phyloP scores from a whole-genome alignment of 805 yeast genomes.

The Cyberlindnera bimundalis region DNA sequence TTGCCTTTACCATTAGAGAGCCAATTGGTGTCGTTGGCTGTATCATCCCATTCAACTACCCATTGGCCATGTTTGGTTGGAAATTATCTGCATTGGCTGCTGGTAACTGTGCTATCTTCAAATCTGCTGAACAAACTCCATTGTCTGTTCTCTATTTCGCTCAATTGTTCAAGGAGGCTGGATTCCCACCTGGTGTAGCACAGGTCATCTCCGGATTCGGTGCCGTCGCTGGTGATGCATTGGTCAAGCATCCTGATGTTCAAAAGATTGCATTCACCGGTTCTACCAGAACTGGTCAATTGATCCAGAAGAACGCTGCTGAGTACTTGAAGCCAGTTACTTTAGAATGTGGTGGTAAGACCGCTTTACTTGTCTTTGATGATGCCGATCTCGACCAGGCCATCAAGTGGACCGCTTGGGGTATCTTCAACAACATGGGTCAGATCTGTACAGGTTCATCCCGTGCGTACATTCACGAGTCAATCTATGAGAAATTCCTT shows the following conservation, averaged over 20 bases:
- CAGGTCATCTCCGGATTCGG: conserved; percentile 46
- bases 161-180: conserved; percentile 40
- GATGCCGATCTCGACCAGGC: conserved; percentile 47
- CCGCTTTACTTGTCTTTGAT: conserved; percentile 44
- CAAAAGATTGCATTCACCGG: conserved; percentile 56
- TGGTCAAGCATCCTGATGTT: conserved; percentile 42
- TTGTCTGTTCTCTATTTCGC: conserved; percentile 42
- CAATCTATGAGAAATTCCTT: conserved; percentile 48
- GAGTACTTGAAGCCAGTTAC: conserved; percentile 44
- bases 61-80: conserved; percentile 49
- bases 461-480: conserved; percentile 53
- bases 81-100: conserved; percentile 46
- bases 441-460: conserved; percentile 66
- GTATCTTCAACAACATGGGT: conserved; percentile 59
- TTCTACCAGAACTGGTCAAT: conserved; percentile 46
- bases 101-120: conserved; percentile 46
- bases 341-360: conserved; percentile 52
- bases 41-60: conserved; percentile 52
- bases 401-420: conserved; percentile 49
- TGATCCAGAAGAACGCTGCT: conserved; percentile 41
- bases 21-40: conserved; percentile 52
- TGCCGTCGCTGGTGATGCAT: conserved; percentile 42
- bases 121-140: conserved; percentile 49
- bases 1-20: conserved; percentile 51
- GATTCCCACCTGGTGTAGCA: conserved; percentile 50